Conservation (phyloP, 2,329 filamentous ascomycete genomes). For the Alternaria postmessia region DNA sequence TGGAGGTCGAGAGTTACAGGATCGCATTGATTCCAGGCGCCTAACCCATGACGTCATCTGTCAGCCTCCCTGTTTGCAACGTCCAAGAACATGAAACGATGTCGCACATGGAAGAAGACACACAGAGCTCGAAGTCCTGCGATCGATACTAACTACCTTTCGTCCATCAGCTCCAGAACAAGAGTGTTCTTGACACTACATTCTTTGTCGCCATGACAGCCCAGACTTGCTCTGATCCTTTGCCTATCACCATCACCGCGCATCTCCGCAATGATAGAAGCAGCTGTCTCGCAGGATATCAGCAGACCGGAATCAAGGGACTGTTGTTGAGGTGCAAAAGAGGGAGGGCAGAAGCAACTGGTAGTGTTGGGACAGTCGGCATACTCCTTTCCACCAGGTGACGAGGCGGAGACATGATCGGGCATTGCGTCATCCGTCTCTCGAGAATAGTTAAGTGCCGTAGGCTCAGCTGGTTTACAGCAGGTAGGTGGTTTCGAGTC, state of each 20-base stretch:
- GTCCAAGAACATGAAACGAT: too few species aligned
- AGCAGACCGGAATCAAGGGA: constrained; percentile 18
- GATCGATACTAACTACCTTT: constrained; percentile 10
- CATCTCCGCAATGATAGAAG: constrained; percentile 40
- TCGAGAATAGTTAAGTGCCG: background rate
- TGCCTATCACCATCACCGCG: constrained; percentile 33
- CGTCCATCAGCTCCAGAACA: constrained; percentile 38
- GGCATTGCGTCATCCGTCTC: background rate
- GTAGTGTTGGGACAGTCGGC: constrained; percentile 25
- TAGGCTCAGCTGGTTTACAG: background rate
- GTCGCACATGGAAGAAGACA: too few species aligned
- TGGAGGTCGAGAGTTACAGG: too few species aligned
- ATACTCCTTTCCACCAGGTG: constrained; percentile 6
- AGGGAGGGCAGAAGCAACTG: constrained; percentile 34
- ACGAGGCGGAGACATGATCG: constrained; percentile 2
- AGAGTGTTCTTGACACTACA: constrained; percentile 36
- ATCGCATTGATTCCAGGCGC: too few species aligned
- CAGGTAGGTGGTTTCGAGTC: background rate
- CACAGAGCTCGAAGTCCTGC: too few species aligned
- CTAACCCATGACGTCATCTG: too few species aligned
- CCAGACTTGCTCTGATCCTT: constrained; percentile 29
- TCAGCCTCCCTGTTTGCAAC: too few species aligned
- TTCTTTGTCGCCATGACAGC: constrained; percentile 23
- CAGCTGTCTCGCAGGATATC: constrained; percentile 40
- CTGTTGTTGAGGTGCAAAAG: constrained; percentile 1